Conservation (phyloP, 148 eudicot species). For the Agrostemma githago region DNA sequence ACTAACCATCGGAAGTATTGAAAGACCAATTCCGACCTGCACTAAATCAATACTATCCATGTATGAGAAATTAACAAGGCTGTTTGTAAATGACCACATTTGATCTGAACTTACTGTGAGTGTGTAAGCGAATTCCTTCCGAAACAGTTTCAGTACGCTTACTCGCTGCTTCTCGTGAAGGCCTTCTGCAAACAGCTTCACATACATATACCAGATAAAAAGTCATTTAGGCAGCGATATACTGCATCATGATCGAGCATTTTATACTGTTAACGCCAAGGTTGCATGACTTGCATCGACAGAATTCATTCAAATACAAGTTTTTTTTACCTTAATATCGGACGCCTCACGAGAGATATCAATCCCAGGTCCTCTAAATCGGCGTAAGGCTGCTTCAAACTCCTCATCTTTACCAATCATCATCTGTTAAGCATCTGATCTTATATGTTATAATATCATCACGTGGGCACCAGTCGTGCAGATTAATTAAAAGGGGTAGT, state of each 20-base stretch:
- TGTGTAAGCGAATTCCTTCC: conserved; percentile 29
- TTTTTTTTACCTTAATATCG: conserved; percentile 32
- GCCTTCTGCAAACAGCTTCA: conserved; percentile 25
- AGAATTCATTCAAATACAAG: not conserved
- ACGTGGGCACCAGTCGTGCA: not conserved
- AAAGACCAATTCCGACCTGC: conserved; percentile 36
- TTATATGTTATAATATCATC: not conserved
- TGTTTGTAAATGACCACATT: not conserved
- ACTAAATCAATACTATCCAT: not conserved
- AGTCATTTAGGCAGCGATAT: not conserved
- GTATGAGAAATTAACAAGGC: not conserved
- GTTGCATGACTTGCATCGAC: not conserved
- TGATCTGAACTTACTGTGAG: conserved; percentile 29
- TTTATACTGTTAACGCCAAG: not conserved
- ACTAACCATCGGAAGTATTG: conserved; percentile 18
- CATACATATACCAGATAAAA: not conserved
- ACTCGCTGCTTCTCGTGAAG: conserved; percentile 25
- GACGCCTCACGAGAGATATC: conserved; percentile 30
- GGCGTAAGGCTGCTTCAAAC: conserved; percentile 28
- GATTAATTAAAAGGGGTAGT: not conserved
- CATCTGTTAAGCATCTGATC: conserved; percentile 21
- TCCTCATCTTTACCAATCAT: conserved; percentile 26
- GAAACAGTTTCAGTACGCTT: conserved; percentile 28
- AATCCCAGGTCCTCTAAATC: conserved; percentile 30
- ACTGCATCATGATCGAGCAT: too few relatives aligned